Percentiles rank a stretch among this genome's conserved stretches.
Evolutionary conservation across 2,329 filamentous ascomycete species (phyloP).

Genomic region (Chaetomiaceae sp.): DNA sequence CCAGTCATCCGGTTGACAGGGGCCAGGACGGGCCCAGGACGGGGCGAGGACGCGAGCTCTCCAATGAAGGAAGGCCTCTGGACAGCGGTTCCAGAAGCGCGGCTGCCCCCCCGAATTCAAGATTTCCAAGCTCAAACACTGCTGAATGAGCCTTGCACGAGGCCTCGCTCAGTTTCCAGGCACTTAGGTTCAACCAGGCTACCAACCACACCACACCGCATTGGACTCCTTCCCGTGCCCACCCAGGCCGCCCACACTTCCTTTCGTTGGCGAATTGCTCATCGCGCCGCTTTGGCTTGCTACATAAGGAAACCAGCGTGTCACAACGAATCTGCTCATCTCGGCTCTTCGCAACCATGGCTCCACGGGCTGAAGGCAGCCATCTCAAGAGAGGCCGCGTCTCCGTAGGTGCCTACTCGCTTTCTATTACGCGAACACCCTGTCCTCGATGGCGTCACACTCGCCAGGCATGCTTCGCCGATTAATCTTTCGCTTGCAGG

Average conservation of each 20-base stretch:
- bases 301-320: background rate
- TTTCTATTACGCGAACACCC: background rate
- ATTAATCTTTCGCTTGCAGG: slow-evolving; percentile 45
- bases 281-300: slow-evolving; percentile 1
- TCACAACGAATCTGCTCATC: slow-evolving; percentile 8
- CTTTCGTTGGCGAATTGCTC: slow-evolving; percentile 4
- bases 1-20: background rate
- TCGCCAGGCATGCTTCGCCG: slow-evolving; percentile 24
- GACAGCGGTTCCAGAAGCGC: too few relatives aligned
- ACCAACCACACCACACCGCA: slow-evolving; percentile 4
- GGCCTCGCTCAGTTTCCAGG: slow-evolving; percentile 13
- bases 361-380: slow-evolving; percentile 61
- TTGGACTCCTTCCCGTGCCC: background rate
- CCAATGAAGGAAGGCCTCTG: slow-evolving; percentile 6
- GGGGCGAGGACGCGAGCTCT: too few relatives aligned
- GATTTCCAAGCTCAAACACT: slow-evolving; percentile 9
- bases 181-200: slow-evolving; percentile 10
- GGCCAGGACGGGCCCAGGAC: too few relatives aligned
- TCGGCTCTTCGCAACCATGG: slow-evolving; percentile 34
- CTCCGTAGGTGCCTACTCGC: slow-evolving; percentile 33
- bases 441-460: slow-evolving; percentile 24
- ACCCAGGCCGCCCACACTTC: slow-evolving; percentile 3
- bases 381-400: slow-evolving; percentile 76
- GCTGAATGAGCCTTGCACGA: slow-evolving; percentile 5
- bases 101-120: too few relatives aligned